Evolutionary conservation across 75 land plant species (phyloP), one percentile per base, ranked within the genome.

Genomic region (Cupressus sempervirens): DNA sequence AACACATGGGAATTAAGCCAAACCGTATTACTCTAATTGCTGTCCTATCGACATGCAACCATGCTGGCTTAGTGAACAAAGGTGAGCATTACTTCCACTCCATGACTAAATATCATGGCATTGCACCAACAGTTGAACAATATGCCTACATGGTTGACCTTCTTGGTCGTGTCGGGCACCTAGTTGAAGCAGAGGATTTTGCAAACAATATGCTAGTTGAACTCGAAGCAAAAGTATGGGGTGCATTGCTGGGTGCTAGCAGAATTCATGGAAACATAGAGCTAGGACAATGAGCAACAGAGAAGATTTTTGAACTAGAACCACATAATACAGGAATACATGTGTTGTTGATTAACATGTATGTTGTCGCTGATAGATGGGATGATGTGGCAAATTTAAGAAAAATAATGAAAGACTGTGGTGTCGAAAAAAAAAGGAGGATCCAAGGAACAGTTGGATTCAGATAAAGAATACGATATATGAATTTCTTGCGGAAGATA

Each of bases 131-230:
- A 48, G 50, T 91, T 56, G 90, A 90, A 86, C 93, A 91, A 83
- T 91, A 86, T 83, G 91, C 89, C 34, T 85, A 87, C 11, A 86
- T 91, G 87, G 91, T 91, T 36, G 93, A 91, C 80, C 88, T 88
- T 0, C 76, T 88, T 12, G 88, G 85, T n/a, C 88, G 93, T 83
- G 91, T 88, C 45, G 91, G 93, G 12, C 80, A 26, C 10, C 62
- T 91, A 35, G 90, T 86, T 68, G 89, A 90, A 52, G 93, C 93
- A 45, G 86, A 88, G 84, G 45, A 50, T 3, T 46, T 85, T 15
- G 88, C 90, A 41, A 70, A 82, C 15, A 20, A 72, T 23, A 91
- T 91, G 93, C 83, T 87, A 38, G 87, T 90, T 73, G 88, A 88
- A 52, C 91, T 91, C 4, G 89, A 90, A 83, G 83, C 83, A 48